phyloP scores from a whole-genome alignment of 2,329 filamentous ascomycete genomes.

The Diaporthe ilicicola region DNA sequence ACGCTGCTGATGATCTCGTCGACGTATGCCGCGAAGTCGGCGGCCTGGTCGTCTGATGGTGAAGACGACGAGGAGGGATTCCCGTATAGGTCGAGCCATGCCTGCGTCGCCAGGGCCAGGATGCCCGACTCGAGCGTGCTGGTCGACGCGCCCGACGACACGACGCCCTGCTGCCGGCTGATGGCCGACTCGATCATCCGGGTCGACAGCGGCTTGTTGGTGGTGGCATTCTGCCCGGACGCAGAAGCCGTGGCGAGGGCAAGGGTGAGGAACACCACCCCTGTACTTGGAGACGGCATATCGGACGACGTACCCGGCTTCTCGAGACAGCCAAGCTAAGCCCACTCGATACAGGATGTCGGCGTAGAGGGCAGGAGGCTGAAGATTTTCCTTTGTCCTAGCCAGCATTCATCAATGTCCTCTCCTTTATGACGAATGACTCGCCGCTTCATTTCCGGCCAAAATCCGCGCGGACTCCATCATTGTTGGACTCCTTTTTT shows the following conservation, averaged over 20 bases:
- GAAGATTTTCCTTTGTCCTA: not conserved
- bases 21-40: conserved; percentile 1
- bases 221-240: not conserved
- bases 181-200: conserved; percentile 32
- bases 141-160: conserved; percentile 27
- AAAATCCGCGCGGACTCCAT: not conserved
- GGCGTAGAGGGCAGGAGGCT: not conserved
- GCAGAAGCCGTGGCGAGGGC: not conserved
- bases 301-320: not conserved
- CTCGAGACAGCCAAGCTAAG: not conserved
- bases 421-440: not conserved
- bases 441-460: not conserved
- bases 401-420: not conserved
- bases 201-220: conserved; percentile 19
- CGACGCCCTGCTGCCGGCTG: conserved; percentile 27
- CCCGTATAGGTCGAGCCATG: conserved; percentile 27
- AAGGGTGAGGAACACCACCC: not conserved
- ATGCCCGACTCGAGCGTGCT: conserved; percentile 31
- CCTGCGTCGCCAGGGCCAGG: conserved; percentile 27
- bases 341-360: too few relatives aligned
- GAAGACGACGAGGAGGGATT: not conserved
- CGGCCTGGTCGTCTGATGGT: not conserved
- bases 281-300: not conserved
- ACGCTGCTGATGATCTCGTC: conserved; percentile 51
- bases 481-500: not conserved